Base-by-base conservation (phyloP, 2,329 filamentous ascomycete species). In the Emergomyces orientalis region DNA sequence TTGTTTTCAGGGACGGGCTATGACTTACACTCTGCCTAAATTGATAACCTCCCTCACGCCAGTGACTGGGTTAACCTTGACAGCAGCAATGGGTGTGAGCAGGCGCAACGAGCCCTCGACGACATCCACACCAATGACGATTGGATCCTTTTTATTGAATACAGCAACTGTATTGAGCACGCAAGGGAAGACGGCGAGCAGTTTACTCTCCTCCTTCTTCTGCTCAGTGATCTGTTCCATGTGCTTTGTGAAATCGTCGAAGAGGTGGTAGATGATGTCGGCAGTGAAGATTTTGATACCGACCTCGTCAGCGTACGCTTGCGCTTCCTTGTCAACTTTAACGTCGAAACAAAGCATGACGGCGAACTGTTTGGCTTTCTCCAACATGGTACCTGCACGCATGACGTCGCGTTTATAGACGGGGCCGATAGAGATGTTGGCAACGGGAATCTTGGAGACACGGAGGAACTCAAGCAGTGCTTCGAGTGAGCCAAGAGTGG, bases 331-430 rank as follows among this genome's bases (percentile, higher is more conserved):
- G 79, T 99, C 94, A 19, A 99, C 90, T 81, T 97, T 97, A 78
- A 99, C 94, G 75, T 99, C 95, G 83, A 99, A 99, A 76, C 94
- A 97, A 59, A 99, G 86, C 94, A 99, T 99, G 74, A 97, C 90
- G n/a, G 94, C 94, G 70, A 88, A 95, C 74, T 99, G 92, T 68
- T 91, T 91, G 19, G 88, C 84, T 80, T 97, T 97, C 78, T 99
- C 94, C 71, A 97, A 76, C 94, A 99, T 99, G 69, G 90, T 89
- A 72, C 91, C 92, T 1, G 80, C 90, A 84, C 86, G 92, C 84
- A 97, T 94, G 62, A 99, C 90, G 77, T 99, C 94, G 71, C 94
- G 90, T 82, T 97, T 97, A 85, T 90, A 97, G 47, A 99, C 93
- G 2, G 94, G 94, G 57, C 94, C 94, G 71, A 99, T 97, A 64